These are phyloP conservation scores for Penicillium verhagenii DNA, from an alignment of 495 filamentous ascomycete species.

Conservation along the genomic window DNA sequence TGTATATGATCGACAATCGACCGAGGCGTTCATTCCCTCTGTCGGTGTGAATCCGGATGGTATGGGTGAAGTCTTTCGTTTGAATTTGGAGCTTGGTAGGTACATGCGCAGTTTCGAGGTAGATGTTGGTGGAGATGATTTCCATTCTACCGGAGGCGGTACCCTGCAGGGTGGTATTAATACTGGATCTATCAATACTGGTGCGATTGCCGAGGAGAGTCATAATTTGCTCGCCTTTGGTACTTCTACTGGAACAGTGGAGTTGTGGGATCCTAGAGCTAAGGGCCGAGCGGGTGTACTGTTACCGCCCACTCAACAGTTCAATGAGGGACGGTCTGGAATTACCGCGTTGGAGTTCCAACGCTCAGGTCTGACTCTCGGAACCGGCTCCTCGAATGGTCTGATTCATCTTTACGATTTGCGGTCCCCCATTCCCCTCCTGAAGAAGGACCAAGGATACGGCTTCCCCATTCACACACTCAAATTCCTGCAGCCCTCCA, in stretches of 20 bases:
- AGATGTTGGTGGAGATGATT: slow-evolving; percentile 82
- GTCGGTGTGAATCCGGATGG: slow-evolving; percentile 85
- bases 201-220: slow-evolving; percentile 82
- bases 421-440: slow-evolving; percentile 76
- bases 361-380: slow-evolving; percentile 79
- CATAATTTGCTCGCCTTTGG: slow-evolving; percentile 94
- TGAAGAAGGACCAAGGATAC: slow-evolving; percentile 94
- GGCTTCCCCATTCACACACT: slow-evolving; percentile 90
- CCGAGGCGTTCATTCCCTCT: slow-evolving; percentile 82
- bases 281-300: slow-evolving; percentile 80
- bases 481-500: slow-evolving; percentile 76
- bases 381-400: slow-evolving; percentile 83
- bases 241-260: slow-evolving; percentile 91
- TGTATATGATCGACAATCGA: slow-evolving; percentile 77
- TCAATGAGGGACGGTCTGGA: slow-evolving; percentile 59
- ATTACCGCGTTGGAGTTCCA: slow-evolving; percentile 88
- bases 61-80: slow-evolving; percentile 83
- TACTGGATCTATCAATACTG: slow-evolving; percentile 83
- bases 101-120: slow-evolving; percentile 82
- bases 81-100: slow-evolving; percentile 86
- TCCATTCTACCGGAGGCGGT: slow-evolving; percentile 58
- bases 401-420: slow-evolving; percentile 93
- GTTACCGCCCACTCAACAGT: slow-evolving; percentile 39
- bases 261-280: slow-evolving; percentile 90
- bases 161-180: slow-evolving; percentile 81